Evolutionary conservation across 441 rosid genomes (phyloP), one percentile per base, ranked within the genome.

Genomic region (Euphorbia celastroides): DNA sequence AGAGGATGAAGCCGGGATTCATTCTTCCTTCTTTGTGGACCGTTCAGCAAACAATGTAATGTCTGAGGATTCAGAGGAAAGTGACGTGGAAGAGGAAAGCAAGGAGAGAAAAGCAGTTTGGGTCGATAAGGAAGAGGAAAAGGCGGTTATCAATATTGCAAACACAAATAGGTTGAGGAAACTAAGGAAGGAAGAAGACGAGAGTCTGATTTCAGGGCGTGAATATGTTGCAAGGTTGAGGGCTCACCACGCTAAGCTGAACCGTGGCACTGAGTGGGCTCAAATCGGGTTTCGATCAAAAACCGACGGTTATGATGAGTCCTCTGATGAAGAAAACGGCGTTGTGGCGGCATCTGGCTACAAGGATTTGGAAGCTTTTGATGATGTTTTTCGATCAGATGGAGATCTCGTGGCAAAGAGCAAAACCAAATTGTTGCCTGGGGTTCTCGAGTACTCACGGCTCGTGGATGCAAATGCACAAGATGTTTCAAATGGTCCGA

Each of bases 241-340:
- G 75, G 94, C 91, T 78, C 92, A 93, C 57, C 97, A 90, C 55
- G 83, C 77, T 50, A 93, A 93, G 81, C 71, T 93, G 74, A 87
- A 88, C 70, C 98, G 83, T 0, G 89, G 88, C 17, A 87, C 98
- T 2, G 96, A 90, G 2, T 93, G 97, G 98, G 98, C 98, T n/a
- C 79, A 62, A 30, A 77, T 60, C 48, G 88, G 74, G 78, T 78
- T 72, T 0, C 60, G 38, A 34, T 7, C 76, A 5, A 75, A 66
- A 75, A 67, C 32, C 54, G 77, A 76, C 69, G 77, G 62, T 59
- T 63, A 80, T 74, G 88, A 82, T 13, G 88, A 80, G 65, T 78
- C 80, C 1, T 83, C 87, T 0, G 91, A 81, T 70, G 83, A 83
- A 61, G 85, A 83, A 63, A 70, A 60, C 64, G 82, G 73, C 36